Evolutionary conservation across 2,329 filamentous ascomycete genomes (phyloP).

Genomic region (Paraphoma chrysanthemicola): DNA sequence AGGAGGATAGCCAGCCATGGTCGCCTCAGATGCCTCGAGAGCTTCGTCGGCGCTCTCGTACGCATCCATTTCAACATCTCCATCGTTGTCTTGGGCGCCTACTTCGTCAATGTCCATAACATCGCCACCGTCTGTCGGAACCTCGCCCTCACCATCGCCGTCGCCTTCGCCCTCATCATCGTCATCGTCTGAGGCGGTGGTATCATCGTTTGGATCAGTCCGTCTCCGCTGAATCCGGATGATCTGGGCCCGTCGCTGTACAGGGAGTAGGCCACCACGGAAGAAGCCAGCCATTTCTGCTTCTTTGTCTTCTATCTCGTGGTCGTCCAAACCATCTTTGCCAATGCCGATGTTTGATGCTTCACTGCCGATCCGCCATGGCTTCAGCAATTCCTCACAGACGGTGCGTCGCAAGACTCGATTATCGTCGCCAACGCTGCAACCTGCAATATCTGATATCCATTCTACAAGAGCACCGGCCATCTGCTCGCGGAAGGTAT

Average conservation of each 20-base stretch:
- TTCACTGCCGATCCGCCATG: slow-evolving; percentile 86
- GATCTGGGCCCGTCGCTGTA: slow-evolving; percentile 35
- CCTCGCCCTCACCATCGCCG: slow-evolving; percentile 48
- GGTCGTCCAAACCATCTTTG: slow-evolving; percentile 80
- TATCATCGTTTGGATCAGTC: slow-evolving; percentile 54
- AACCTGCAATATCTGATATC: slow-evolving; percentile 91
- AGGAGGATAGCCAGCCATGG: slow-evolving; percentile 76
- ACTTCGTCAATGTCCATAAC: slow-evolving; percentile 58
- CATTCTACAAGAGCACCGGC: slow-evolving; percentile 97
- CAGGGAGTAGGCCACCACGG: slow-evolving; percentile 32
- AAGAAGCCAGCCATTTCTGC: slow-evolving; percentile 44
- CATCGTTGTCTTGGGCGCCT: slow-evolving; percentile 55
- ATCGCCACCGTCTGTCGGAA: slow-evolving; percentile 43
- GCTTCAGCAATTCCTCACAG: slow-evolving; percentile 88
- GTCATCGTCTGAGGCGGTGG: slow-evolving; percentile 52
- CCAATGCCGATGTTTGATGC: slow-evolving; percentile 81
- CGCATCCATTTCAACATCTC: slow-evolving; percentile 59
- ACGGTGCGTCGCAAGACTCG: slow-evolving; percentile 80
- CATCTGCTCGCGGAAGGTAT: slow-evolving; percentile 98
- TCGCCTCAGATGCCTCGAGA: slow-evolving; percentile 77
- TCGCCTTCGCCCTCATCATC: slow-evolving; percentile 45
- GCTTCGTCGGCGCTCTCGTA: slow-evolving; percentile 65
- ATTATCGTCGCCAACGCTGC: slow-evolving; percentile 80
- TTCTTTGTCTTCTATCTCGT: slow-evolving; percentile 68
- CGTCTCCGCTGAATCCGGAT: slow-evolving; percentile 32